Percentiles rank a stretch among this genome's conserved stretches.
Conservation (phyloP, 2,329 filamentous ascomycete species). For the Colletotrichum lindemuthianum region DNA sequence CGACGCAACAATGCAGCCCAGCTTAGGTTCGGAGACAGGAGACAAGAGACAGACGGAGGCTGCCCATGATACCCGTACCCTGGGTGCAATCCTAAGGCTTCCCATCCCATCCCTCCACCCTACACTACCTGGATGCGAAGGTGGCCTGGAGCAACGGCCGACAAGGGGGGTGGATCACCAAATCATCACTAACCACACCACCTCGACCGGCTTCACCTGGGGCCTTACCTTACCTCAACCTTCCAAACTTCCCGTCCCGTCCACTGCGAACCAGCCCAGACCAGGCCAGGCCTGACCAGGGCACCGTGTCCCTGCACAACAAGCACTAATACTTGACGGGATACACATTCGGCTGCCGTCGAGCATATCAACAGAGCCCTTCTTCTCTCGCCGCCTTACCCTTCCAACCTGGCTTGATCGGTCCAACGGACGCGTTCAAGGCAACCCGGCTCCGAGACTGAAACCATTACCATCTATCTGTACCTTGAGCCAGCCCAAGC, state of each 20-base stretch:
- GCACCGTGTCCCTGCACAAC: constrained; percentile 31
- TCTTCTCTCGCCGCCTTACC: too few relatives aligned
- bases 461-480: too few relatives aligned
- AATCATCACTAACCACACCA: constrained; percentile 35
- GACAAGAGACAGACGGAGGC: too few relatives aligned
- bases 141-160: constrained; percentile 26
- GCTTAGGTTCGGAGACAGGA: too few relatives aligned
- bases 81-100: too few relatives aligned
- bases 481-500: too few relatives aligned
- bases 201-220: constrained; percentile 19
- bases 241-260: constrained; percentile 36
- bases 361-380: constrained; percentile 13
- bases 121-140: background rate
- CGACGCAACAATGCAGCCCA: too few relatives aligned
- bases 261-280: constrained; percentile 33
- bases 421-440: background rate
- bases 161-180: constrained; percentile 30
- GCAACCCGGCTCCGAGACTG: too few relatives aligned
- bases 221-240: constrained; percentile 29
- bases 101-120: constrained; percentile 11
- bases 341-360: too few relatives aligned
- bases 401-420: too few relatives aligned
- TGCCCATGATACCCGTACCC: background rate
- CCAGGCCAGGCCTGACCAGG: constrained; percentile 27
- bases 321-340: background rate